Percentiles rank a stretch among this genome's conserved stretches.
phyloP scores from a whole-genome alignment of 352 stramenopile species.

The Pilasporangium apinafurcum region DNA sequence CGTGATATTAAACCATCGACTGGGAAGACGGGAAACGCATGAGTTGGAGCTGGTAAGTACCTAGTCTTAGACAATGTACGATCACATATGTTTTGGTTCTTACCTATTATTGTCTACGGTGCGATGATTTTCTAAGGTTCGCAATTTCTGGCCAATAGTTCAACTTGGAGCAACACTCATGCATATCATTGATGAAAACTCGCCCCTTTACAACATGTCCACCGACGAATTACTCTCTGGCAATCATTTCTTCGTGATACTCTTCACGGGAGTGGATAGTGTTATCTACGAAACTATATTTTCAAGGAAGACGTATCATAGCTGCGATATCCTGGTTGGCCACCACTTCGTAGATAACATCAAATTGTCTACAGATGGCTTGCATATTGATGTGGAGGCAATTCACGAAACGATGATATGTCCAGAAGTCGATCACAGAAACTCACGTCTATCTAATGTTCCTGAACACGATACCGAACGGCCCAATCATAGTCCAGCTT shows the following conservation, averaged over 20 bases:
- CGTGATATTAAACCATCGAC: slow-evolving; percentile 35
- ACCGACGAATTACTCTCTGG: slow-evolving; percentile 42
- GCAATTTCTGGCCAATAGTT: slow-evolving; percentile 60
- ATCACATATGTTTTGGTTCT: not conserved
- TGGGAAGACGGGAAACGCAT: slow-evolving; percentile 38
- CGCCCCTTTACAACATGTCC: slow-evolving; percentile 32
- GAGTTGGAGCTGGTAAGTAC: slow-evolving; percentile 31
- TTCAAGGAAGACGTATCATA: slow-evolving; percentile 48
- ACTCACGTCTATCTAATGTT: slow-evolving; percentile 21
- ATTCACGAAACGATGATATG: slow-evolving; percentile 44
- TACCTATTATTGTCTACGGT: not conserved
- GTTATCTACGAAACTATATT: slow-evolving; percentile 61
- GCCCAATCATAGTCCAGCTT: too few species aligned
- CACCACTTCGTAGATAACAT: slow-evolving; percentile 66
- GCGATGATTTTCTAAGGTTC: slow-evolving; percentile 11
- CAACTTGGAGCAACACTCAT: slow-evolving; percentile 45
- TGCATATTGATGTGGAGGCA: slow-evolving; percentile 48
- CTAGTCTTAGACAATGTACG: not conserved
- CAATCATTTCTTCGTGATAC: slow-evolving; percentile 42
- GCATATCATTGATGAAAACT: slow-evolving; percentile 51
- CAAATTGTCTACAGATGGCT: slow-evolving; percentile 34
- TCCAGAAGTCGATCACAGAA: slow-evolving; percentile 15
- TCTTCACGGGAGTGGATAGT: slow-evolving; percentile 47
- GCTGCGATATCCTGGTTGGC: slow-evolving; percentile 46
- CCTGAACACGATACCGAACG: too few species aligned